Conservation (phyloP, 352 stramenopile genomes). For the Phytophthora tentaculata region DNA sequence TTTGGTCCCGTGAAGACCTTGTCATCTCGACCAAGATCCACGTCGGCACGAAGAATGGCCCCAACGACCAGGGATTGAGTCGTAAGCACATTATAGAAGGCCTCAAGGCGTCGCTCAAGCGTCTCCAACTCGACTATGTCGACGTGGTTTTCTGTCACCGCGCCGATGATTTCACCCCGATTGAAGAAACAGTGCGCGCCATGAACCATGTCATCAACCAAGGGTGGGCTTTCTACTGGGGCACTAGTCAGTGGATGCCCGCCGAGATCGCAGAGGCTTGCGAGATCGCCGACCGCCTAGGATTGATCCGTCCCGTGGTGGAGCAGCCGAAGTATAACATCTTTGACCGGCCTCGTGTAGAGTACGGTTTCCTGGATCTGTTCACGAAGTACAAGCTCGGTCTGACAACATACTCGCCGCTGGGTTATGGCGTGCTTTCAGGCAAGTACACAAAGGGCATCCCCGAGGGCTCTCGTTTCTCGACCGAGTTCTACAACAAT, state of each 20-base stretch:
- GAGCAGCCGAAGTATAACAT: constrained; percentile 78
- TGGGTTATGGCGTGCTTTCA: constrained; percentile 52
- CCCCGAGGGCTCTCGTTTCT: constrained; percentile 37
- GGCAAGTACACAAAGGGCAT: constrained; percentile 55
- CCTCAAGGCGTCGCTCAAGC: constrained; percentile 43
- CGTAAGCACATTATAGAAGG: constrained; percentile 44
- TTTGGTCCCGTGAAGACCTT: constrained; percentile 49
- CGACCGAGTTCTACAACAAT: constrained; percentile 34
- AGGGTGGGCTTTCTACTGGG: constrained; percentile 36
- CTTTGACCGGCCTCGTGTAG: constrained; percentile 61
- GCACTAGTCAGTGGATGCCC: constrained; percentile 58
- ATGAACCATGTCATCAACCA: constrained; percentile 34
- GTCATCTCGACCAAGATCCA: constrained; percentile 60
- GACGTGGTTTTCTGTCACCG: constrained; percentile 63
- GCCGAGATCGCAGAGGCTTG: constrained; percentile 62
- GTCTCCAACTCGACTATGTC: constrained; percentile 40
- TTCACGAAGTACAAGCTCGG: constrained; percentile 65
- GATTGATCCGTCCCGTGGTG: constrained; percentile 43
- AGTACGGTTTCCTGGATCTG: constrained; percentile 59
- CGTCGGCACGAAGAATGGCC: constrained; percentile 27
- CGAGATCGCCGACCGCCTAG: constrained; percentile 31
- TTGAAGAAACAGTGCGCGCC: constrained; percentile 32
- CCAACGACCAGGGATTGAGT: constrained; percentile 32
- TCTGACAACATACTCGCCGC: constrained; percentile 56
- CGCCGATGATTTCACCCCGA: constrained; percentile 40